Conservation (phyloP, 129 eudicot genomes). For the Cynara cardunculus region DNA sequence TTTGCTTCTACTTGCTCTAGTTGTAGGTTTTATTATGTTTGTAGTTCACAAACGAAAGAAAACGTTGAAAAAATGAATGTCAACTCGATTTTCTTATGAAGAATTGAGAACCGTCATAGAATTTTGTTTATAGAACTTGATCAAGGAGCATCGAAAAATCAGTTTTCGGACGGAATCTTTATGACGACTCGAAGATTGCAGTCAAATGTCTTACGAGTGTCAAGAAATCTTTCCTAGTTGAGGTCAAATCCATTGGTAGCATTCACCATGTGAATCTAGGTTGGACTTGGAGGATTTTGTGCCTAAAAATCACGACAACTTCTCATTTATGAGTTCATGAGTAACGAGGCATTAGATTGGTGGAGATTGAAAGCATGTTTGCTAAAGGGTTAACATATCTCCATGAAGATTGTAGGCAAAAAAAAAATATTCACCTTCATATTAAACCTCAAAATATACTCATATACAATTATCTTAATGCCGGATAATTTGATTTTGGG, state of each 20-base stretch:
- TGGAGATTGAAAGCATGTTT: too few relatives aligned
- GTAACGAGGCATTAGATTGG: constrained; percentile 34
- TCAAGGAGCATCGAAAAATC: constrained; percentile 51
- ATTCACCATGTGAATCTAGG: constrained; percentile 55
- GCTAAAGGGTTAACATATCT: constrained; percentile 53
- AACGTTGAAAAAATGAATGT: constrained; percentile 24
- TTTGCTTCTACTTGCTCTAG: too few relatives aligned
- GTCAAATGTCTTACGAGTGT: constrained; percentile 39
- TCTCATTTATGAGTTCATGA: constrained; percentile 47
- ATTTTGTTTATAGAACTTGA: constrained; percentile 43
- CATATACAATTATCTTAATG: too few relatives aligned
- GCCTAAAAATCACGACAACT: constrained; percentile 36
- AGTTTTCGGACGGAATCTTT: constrained; percentile 32
- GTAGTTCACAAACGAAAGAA: background rate
- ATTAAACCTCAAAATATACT: constrained; percentile 37
- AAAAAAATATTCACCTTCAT: constrained; percentile 14
- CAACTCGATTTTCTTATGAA: constrained; percentile 32
- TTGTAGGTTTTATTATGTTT: background rate
- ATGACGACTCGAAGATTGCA: constrained; percentile 33
- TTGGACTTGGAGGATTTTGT: constrained; percentile 40
- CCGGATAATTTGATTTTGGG: too few relatives aligned
- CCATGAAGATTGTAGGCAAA: constrained; percentile 38
- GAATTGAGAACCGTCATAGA: constrained; percentile 33
- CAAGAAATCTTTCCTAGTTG: constrained; percentile 39
- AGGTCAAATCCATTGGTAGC: constrained; percentile 49